Base-by-base conservation (phyloP, 495 filamentous ascomycete genomes). In the Penicillium maclennaniae region DNA sequence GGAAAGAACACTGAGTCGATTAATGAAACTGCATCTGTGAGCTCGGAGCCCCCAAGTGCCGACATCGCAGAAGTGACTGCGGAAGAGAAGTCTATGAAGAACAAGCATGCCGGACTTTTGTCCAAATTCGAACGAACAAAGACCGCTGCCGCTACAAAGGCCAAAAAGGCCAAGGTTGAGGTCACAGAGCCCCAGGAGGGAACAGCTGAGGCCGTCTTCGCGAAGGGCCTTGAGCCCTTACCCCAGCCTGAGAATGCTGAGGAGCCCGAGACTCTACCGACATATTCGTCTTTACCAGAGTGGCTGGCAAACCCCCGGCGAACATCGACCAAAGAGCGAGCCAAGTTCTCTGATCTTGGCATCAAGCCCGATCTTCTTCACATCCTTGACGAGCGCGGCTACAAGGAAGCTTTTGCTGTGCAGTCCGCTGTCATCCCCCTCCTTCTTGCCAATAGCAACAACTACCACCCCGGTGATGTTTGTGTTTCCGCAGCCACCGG, bases 401-500 rank as follows among this genome's bases (percentile, higher is more conserved):
- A 87, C 65, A 77, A 78, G 21, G 77, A 88, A 39, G 89, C 93
- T 1, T 88, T 96, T 61, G 86, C 92, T 1, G 86, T 97, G 0
- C 92, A 97, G 66, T 83, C 89, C 0, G 81, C 83, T 0, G 81
- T 92, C 0, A 79, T 97, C 25, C 91, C 91, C 6, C 71, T 95
- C 26, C 78, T 97, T 4, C 69, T 92, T 0, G 80, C 86, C 7
- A 79, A 79, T 0, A 65, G 69, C 15, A 66, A 80, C 39, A 72
- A 67, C 15, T 77, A 81, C 51, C 77, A 81, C 49, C 67, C 76
- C 3, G 87, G 89, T 3, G 92, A 97, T 70, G 54, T 97, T 7
- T 87, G 93, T 46, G 81, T 97, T 15, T 91, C 90, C 19, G 92
- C 92, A 1, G 83, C 89, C 4, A 97, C 92, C 1, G 92, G 92